Percentiles rank a stretch among this genome's conserved stretches.
Evolutionary conservation across 2,329 filamentous ascomycete genomes (phyloP).

Genomic region (Massarina eburnea): DNA sequence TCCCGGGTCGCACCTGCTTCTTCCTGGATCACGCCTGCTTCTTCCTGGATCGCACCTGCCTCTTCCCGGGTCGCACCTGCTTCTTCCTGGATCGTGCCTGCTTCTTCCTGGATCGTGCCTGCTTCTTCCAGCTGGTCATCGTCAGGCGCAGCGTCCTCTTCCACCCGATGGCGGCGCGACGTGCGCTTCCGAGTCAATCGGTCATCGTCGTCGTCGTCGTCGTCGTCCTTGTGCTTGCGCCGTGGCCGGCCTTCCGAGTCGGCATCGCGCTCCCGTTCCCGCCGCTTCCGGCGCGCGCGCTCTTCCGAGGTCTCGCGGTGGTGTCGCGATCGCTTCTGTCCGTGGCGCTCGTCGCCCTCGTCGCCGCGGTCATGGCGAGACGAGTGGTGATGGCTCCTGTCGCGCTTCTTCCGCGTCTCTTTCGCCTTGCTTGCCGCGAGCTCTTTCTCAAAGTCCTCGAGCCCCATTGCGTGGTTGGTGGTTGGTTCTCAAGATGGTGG

Average conservation of each 20-base stretch:
- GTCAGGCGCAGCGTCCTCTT: constrained; percentile 32
- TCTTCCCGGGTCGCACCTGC: too few relatives aligned
- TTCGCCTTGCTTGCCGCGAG: constrained; percentile 67
- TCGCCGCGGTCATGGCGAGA: constrained; percentile 50
- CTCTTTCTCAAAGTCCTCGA: constrained; percentile 77
- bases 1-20: too few relatives aligned
- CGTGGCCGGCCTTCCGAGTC: constrained; percentile 41
- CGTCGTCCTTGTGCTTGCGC: constrained; percentile 31
- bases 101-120: too few relatives aligned
- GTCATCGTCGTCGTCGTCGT: constrained; percentile 31
- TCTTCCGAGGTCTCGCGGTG: constrained; percentile 47
- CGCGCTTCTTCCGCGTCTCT: constrained; percentile 51
- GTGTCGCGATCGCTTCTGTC: constrained; percentile 66
- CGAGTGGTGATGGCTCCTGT: constrained; percentile 45
- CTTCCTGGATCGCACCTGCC: too few relatives aligned
- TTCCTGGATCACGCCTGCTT: too few relatives aligned
- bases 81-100: too few relatives aligned
- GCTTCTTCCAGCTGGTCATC: constrained; percentile 45
- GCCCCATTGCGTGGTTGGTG: constrained; percentile 51
- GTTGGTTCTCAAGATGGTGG: constrained; percentile 55
- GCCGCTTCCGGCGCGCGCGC: constrained; percentile 49
- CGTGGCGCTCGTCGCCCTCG: constrained; percentile 52
- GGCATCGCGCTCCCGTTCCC: constrained; percentile 33
- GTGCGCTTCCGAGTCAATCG: constrained; percentile 35
- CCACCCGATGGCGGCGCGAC: constrained; percentile 37